Evolutionary conservation across 129 eudicot species (phyloP).

Genomic region (Daucus carota): DH1_v3.0 NC_030383.2:55614501-55615000

Average conservation of each 20-base stretch:
- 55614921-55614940: conserved; percentile 59
- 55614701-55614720: conserved; percentile 61
- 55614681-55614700: conserved; percentile 72
- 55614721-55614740: conserved; percentile 68
- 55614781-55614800: conserved; percentile 48
- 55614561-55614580: background rate
- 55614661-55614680: conserved; percentile 43
- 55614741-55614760: conserved; percentile 66
- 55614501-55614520: conserved; percentile 11
- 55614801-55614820: conserved; percentile 55
- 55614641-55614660: conserved; percentile 43
- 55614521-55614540: background rate
- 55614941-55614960: conserved; percentile 69
- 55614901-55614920: conserved; percentile 46
- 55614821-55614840: conserved; percentile 72
- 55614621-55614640: conserved; percentile 29
- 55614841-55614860: conserved; percentile 51
- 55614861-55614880: conserved; percentile 47
- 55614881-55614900: conserved; percentile 61
- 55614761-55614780: conserved; percentile 71
- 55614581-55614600: conserved; percentile 2
- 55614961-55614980: conserved; percentile 53
- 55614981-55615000: conserved; percentile 76
- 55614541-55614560: background rate
- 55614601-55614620: background rate